Evolutionary conservation across 768 basidiomycete species (phyloP).

Genomic region (Kwoniella dendrophila): DNA sequence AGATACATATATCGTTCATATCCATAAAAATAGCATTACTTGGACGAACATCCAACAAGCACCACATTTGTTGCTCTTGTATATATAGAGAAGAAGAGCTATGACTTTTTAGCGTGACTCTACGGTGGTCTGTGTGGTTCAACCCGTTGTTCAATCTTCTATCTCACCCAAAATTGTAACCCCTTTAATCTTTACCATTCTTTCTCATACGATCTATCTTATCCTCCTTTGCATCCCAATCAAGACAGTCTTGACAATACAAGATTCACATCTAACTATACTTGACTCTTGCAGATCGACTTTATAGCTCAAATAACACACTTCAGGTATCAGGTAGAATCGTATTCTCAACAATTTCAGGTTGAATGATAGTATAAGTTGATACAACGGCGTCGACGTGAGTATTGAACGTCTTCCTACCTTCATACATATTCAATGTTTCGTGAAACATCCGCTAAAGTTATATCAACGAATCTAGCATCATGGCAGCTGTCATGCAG

Average conservation of each 20-base stretch:
- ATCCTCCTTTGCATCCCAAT: background rate
- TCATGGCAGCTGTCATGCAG: constrained; percentile 33
- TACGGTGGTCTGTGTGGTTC: constrained; percentile 11
- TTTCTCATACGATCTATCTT: background rate
- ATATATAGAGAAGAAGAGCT: background rate
- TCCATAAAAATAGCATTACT: too few relatives aligned
- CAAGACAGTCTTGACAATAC: background rate
- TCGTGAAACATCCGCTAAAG: background rate
- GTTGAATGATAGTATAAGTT: constrained; percentile 1
- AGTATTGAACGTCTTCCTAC: background rate
- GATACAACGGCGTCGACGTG: constrained; percentile 4
- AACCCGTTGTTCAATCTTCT: constrained; percentile 5
- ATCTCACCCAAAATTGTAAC: background rate
- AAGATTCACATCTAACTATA: too few relatives aligned
- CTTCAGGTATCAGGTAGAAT: too few relatives aligned
- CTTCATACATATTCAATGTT: background rate
- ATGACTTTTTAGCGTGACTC: background rate
- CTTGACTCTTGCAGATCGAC: too few relatives aligned
- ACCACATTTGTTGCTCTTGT: too few relatives aligned
- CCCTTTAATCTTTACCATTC: constrained; percentile 7
- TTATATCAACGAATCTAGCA: constrained; percentile 4
- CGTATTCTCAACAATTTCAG: background rate
- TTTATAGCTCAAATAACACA: too few relatives aligned
- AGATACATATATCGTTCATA: background rate
- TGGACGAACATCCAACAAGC: background rate